A percentile compares a stretch with the other conserved stretches of the same genome.
Evolutionary conservation across 768 basidiomycete genomes (phyloP).

Genomic region (Tylopilus vinaceipallidus): DNA sequence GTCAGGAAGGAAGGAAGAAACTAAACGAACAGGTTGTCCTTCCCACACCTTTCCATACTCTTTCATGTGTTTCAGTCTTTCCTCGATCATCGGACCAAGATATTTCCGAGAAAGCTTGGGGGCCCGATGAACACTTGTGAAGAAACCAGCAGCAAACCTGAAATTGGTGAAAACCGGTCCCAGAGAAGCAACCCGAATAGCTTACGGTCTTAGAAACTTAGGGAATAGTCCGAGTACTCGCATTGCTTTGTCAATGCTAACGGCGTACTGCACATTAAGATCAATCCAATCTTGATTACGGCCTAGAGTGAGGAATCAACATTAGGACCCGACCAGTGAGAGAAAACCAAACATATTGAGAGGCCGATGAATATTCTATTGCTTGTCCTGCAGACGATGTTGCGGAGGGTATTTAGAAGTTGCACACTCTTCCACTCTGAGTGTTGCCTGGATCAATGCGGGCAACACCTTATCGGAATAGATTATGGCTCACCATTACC

Average conservation of each 20-base stretch:
- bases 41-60: not conserved
- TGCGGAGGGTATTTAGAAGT: not conserved
- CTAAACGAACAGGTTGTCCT: not conserved
- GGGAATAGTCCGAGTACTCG: not conserved
- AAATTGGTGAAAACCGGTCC: too few relatives aligned
- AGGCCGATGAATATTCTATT: not conserved
- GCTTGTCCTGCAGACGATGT: not conserved
- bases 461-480: too few relatives aligned
- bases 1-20: not conserved
- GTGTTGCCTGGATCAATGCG: too few relatives aligned
- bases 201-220: not conserved
- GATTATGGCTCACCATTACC: too few relatives aligned
- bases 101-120: too few relatives aligned
- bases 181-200: too few relatives aligned
- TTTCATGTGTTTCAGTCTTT: not conserved
- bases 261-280: not conserved
- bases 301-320: not conserved
- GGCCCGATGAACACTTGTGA: not conserved
- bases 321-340: not conserved
- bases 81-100: slow-evolving; percentile 4
- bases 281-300: slow-evolving; percentile 3
- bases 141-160: not conserved
- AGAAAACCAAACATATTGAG: not conserved
- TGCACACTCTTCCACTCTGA: not conserved
- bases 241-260: not conserved